A percentile compares a stretch with the other conserved stretches of the same genome.
Evolutionary conservation across 352 stramenopile genomes (phyloP).

Genomic region (Elongisporangium prolatum): DNA sequence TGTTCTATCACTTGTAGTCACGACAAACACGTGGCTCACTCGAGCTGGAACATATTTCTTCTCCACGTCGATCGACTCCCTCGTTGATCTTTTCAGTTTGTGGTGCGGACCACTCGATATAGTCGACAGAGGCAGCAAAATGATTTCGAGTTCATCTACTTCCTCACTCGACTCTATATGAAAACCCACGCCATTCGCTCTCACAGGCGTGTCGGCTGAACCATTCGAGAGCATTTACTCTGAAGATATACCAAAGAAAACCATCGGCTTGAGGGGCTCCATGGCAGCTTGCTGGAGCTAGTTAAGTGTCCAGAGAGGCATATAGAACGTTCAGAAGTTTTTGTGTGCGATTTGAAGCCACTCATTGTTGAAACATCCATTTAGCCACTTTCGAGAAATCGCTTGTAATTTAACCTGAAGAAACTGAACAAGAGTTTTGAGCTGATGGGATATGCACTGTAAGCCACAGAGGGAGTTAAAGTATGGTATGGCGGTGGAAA

Average conservation of each 20-base stretch:
- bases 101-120: neutral
- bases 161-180: neutral
- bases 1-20: neutral
- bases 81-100: neutral
- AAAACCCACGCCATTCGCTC: neutral
- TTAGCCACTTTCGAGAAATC: neutral
- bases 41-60: neutral
- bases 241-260: neutral
- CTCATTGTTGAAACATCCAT: too few species aligned
- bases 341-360: neutral
- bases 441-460: too few species aligned
- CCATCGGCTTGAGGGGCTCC: neutral
- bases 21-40: conserved; percentile 6
- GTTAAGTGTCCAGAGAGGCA: neutral
- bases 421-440: neutral
- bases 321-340: neutral
- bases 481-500: too few species aligned
- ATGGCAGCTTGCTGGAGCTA: neutral
- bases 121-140: neutral
- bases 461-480: too few species aligned
- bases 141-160: neutral
- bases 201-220: neutral
- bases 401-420: neutral
- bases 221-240: neutral
- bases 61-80: neutral